Evolutionary conservation across 768 basidiomycete genomes (phyloP).

Genomic region (Serendipita vermifera): DNA sequence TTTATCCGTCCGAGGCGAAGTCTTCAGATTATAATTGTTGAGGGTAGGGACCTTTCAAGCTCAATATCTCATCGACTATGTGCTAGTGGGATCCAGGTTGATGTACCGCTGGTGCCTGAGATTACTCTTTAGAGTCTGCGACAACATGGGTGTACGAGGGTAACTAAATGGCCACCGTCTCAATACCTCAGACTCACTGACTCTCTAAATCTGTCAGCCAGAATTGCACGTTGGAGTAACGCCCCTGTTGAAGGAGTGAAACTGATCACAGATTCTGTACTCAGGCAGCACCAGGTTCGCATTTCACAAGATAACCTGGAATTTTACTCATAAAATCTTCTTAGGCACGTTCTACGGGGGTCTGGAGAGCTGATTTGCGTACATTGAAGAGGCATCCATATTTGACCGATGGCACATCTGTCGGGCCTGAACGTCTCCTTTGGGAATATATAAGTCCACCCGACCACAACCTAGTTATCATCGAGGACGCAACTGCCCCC

Average conservation of each 20-base stretch:
- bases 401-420: neutral
- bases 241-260: neutral
- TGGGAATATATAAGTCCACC: neutral
- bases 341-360: neutral
- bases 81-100: too few relatives aligned
- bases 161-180: neutral
- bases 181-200: neutral
- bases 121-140: too few relatives aligned
- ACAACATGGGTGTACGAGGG: constrained; percentile 9
- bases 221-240: constrained; percentile 1
- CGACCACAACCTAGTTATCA: neutral
- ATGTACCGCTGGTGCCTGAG: too few relatives aligned
- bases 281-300: neutral
- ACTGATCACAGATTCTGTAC: neutral
- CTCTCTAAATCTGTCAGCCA: neutral
- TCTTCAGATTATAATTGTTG: too few relatives aligned
- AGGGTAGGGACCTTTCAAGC: too few relatives aligned
- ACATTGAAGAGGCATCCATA: neutral
- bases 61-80: too few relatives aligned
- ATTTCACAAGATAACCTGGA: neutral
- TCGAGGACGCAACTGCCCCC: neutral
- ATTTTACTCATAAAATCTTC: neutral
- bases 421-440: neutral
- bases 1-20: too few relatives aligned
- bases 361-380: neutral